A percentile compares a stretch with the other conserved stretches of the same genome.
These are phyloP conservation scores for Oryza nivara DNA, from an alignment of 176 grass and related monocot genomes.

Conservation along the genomic window DNA sequence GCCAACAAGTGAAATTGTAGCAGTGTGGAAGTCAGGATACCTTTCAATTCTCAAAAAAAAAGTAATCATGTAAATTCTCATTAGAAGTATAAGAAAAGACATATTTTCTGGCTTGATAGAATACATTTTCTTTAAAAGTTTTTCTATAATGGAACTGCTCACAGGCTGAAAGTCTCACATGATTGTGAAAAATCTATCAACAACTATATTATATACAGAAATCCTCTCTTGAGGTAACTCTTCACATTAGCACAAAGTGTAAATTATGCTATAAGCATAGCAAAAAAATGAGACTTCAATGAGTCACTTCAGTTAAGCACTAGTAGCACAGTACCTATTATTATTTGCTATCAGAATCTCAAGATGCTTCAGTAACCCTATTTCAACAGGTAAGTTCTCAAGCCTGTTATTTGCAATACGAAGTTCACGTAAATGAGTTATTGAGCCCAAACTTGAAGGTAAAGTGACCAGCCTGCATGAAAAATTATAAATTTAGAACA, in stretches of 20 bases:
- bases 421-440: slow-evolving; percentile 74
- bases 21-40: slow-evolving; percentile 15
- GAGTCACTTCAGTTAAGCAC: slow-evolving; percentile 15
- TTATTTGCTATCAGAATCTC: slow-evolving; percentile 78
- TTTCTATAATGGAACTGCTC: background rate
- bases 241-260: slow-evolving; percentile 5
- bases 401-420: slow-evolving; percentile 78
- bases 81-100: background rate
- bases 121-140: background rate
- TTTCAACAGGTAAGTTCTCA: slow-evolving; percentile 68
- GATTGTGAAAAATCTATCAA: slow-evolving; percentile 6
- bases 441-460: slow-evolving; percentile 61
- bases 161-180: background rate
- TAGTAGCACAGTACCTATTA: slow-evolving; percentile 67
- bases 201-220: background rate
- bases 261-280: slow-evolving; percentile 1
- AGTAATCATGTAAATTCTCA: slow-evolving; percentile 16
- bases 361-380: slow-evolving; percentile 77
- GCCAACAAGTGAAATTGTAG: slow-evolving; percentile 37
- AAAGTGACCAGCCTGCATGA: slow-evolving; percentile 77
- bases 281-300: slow-evolving; percentile 28
- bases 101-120: background rate
- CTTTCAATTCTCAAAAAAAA: slow-evolving; percentile 33
- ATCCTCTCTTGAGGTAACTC: background rate
- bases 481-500: slow-evolving; percentile 10